A percentile compares a stretch with the other conserved stretches of the same genome.
Conservation (phyloP, 805 yeast genomes). For the Peterozyma toletana region DNA sequence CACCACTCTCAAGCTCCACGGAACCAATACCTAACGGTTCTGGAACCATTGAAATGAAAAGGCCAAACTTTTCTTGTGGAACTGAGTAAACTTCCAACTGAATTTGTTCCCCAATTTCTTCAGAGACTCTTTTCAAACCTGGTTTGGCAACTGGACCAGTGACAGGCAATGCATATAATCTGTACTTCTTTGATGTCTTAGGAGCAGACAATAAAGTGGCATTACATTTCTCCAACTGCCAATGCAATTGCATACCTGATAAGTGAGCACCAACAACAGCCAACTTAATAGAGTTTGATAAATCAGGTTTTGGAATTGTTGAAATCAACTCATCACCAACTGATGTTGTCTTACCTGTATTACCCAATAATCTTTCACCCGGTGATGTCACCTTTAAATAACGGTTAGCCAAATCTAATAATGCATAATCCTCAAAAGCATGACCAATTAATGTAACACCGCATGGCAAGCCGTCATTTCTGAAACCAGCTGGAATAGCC, state of each 20-base stretch:
- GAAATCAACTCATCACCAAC: constrained; percentile 37
- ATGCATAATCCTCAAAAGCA: constrained; percentile 83
- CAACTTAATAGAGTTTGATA: constrained; percentile 44
- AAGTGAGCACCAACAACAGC: constrained; percentile 98
- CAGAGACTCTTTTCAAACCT: constrained; percentile 66
- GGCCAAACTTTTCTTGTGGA: constrained; percentile 73
- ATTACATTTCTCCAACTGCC: constrained; percentile 84
- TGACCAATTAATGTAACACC: constrained; percentile 83
- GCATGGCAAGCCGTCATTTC: constrained; percentile 80
- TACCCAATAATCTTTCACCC: constrained; percentile 50
- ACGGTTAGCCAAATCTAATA: constrained; percentile 73
- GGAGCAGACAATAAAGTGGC: constrained; percentile 66
- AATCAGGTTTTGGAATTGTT: constrained; percentile 35
- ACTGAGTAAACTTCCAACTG: constrained; percentile 79
- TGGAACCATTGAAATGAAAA: constrained; percentile 82
- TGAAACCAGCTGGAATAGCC: constrained; percentile 87
- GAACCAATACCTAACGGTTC: constrained; percentile 94
- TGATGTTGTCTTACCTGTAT: constrained; percentile 23
- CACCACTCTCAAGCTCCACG: constrained; percentile 74
- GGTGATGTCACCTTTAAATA: constrained; percentile 47
- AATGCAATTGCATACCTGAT: constrained; percentile 80
- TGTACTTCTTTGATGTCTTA: constrained; percentile 64
- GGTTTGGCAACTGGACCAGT: constrained; percentile 84
- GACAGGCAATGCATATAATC: constrained; percentile 75
- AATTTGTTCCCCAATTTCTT: constrained; percentile 48